A percentile compares a stretch with the other conserved stretches of the same genome.
phyloP scores from a whole-genome alignment of 257 asterid species.

The Lithospermum erythrorhizon region DNA sequence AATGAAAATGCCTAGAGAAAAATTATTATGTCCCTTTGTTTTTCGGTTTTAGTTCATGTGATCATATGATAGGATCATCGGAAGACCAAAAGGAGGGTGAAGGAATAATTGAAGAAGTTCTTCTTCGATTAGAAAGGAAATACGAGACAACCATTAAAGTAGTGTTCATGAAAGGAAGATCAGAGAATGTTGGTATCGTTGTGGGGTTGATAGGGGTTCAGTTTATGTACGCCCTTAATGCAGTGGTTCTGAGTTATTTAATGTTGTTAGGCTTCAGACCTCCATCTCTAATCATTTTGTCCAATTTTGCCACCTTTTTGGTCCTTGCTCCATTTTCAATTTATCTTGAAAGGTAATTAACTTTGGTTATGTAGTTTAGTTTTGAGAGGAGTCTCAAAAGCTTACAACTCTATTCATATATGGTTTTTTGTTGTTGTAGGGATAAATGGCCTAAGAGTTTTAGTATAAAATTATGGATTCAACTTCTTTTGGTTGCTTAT shows the following conservation, averaged over 20 bases:
- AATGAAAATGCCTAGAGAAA: neutral
- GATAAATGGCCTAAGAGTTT: constrained; percentile 60
- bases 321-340: constrained; percentile 54
- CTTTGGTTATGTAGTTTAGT: neutral
- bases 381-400: neutral
- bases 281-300: constrained; percentile 57
- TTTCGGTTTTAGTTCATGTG: too few relatives aligned
- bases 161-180: constrained; percentile 17
- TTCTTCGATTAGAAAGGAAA: neutral
- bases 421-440: constrained; percentile 31
- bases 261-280: constrained; percentile 56
- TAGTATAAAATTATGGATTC: constrained; percentile 36
- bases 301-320: constrained; percentile 59
- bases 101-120: constrained; percentile 11
- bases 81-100: too few relatives aligned
- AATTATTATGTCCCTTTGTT: neutral
- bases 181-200: constrained; percentile 43
- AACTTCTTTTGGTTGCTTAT: constrained; percentile 56
- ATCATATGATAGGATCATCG: too few relatives aligned
- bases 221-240: constrained; percentile 63
- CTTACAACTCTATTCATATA: neutral
- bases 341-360: constrained; percentile 49
- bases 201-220: constrained; percentile 60
- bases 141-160: constrained; percentile 14
- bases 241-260: constrained; percentile 55